A percentile compares a stretch with the other conserved stretches of the same genome.
Conservation (phyloP, 352 stramenopile species). For the Thalassiosira oceanica region DNA sequence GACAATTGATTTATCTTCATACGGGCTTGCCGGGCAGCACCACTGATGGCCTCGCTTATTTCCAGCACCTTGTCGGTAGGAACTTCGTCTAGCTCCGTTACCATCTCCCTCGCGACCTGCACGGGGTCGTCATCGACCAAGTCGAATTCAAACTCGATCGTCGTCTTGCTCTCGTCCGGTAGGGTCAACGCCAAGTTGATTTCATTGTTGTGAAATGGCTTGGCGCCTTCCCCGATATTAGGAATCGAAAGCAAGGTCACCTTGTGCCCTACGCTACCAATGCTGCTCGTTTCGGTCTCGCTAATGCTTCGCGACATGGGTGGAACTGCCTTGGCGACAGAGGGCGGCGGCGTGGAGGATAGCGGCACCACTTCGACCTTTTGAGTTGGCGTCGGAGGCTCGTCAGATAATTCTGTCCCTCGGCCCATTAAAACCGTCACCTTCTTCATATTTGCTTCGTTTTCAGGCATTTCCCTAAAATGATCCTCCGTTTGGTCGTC, state of each 20-base stretch:
- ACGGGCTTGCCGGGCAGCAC: conserved; percentile 57
- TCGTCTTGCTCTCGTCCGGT: conserved; percentile 86
- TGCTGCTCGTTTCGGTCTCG: conserved; percentile 24
- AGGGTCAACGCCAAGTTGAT: conserved; percentile 84
- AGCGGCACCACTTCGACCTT: conserved; percentile 8
- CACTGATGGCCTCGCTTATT: conserved; percentile 90
- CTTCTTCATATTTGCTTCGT: conserved; percentile 89
- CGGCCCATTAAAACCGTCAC: conserved; percentile 91
- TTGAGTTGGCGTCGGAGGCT: conserved; percentile 19
- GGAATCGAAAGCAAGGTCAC: too few species aligned
- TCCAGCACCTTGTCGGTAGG: conserved; percentile 89
- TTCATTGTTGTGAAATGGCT: conserved; percentile 63
- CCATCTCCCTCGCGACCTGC: conserved; percentile 92
- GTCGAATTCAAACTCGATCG: conserved; percentile 95
- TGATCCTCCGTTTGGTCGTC: conserved; percentile 50
- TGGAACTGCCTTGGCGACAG: conserved; percentile 3
- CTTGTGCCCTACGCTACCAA: too few species aligned
- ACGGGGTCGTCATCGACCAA: conserved; percentile 91
- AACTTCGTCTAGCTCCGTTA: conserved; percentile 89
- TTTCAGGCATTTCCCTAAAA: conserved; percentile 84
- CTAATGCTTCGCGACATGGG: conserved; percentile 11
- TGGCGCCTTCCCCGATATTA: conserved; percentile 19
- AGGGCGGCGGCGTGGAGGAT: neutral
- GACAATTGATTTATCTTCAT: conserved; percentile 66
- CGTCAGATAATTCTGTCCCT: conserved; percentile 85